A percentile compares a stretch with the other conserved stretches of the same genome.
Conservation (phyloP, 345 rosid species). For the Barbarea vulgaris region DNA sequence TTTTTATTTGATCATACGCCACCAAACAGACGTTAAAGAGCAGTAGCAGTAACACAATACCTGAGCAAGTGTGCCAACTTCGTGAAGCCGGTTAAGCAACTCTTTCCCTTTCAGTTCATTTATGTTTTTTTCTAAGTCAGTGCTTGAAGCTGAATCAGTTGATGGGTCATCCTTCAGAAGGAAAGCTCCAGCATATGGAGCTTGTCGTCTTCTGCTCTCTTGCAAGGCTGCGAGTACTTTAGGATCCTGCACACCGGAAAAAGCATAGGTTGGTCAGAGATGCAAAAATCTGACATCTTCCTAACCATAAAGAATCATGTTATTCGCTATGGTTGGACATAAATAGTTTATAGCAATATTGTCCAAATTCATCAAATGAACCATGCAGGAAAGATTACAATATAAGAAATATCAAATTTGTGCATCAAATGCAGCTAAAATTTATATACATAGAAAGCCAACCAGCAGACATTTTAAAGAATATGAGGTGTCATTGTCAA, state of each 20-base stretch:
- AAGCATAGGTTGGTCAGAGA: slow-evolving; percentile 22
- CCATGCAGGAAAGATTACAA: neutral
- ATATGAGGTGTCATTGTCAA: slow-evolving; percentile 10
- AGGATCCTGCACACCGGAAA: slow-evolving; percentile 62
- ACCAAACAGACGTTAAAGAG: slow-evolving; percentile 26
- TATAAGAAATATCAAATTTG: neutral
- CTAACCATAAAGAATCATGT: slow-evolving; percentile 1
- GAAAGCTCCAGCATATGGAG: slow-evolving; percentile 98
- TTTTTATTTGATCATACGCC: neutral
- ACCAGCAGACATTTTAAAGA: neutral
- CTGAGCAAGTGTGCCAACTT: slow-evolving; percentile 99
- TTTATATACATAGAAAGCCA: neutral
- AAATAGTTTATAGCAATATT: neutral
- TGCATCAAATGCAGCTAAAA: slow-evolving; percentile 12
- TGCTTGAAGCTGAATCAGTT: slow-evolving; percentile 65
- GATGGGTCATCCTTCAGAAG: slow-evolving; percentile 89
- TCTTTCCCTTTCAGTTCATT: slow-evolving; percentile 82
- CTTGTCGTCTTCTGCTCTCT: slow-evolving; percentile 87
- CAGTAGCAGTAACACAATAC: slow-evolving; percentile 43
- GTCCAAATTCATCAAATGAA: neutral
- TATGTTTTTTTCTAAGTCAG: slow-evolving; percentile 72
- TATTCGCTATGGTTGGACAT: neutral
- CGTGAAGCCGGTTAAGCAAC: slow-evolving; percentile 74
- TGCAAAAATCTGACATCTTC: slow-evolving; percentile 3
- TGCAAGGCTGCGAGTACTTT: slow-evolving; percentile 93